These are phyloP conservation scores for Saccharomycopsis selenospora DNA, from an alignment of 805 yeast genomes.

Conservation along the genomic window DNA sequence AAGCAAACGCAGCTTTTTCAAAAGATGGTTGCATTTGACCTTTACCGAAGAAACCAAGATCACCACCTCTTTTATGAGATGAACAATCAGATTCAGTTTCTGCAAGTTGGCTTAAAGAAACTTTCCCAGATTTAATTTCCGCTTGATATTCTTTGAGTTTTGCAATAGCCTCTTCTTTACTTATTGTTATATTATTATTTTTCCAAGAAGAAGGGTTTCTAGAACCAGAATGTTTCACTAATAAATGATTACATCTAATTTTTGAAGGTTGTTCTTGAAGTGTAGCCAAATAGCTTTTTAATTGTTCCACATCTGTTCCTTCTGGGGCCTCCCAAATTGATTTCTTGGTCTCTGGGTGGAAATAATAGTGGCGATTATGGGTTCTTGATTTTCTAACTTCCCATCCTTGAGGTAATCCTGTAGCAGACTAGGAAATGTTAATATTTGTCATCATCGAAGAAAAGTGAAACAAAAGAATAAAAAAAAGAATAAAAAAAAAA, in stretches of 20 bases:
- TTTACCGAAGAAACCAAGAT: constrained; percentile 77
- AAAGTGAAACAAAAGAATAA: no score
- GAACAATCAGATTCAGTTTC: constrained; percentile 81
- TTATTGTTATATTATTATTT: constrained; percentile 60
- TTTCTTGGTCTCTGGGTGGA: constrained; percentile 58
- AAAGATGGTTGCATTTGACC: constrained; percentile 96
- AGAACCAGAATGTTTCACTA: constrained; percentile 75
- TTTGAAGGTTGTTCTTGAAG: constrained; percentile 32
- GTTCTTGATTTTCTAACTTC: constrained; percentile 69
- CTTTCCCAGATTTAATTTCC: constrained; percentile 55
- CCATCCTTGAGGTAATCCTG: constrained; percentile 89
- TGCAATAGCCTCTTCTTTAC: constrained; percentile 64
- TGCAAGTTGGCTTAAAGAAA: constrained; percentile 66
- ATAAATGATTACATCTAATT: constrained; percentile 73
- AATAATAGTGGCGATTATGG: constrained; percentile 78
- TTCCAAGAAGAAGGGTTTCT: constrained; percentile 94
- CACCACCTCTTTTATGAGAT: constrained; percentile 83
- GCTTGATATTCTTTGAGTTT: constrained; percentile 51
- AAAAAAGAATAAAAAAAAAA: no score
- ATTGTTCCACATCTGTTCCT: constrained; percentile 59
- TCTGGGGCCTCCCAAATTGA: constrained; percentile 90
- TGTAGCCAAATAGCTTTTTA: constrained; percentile 48
- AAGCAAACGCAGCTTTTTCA: constrained; percentile 77
- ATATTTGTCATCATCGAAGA: neutral
- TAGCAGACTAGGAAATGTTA: constrained; percentile 23